phyloP scores from a whole-genome alignment of 2,329 filamentous ascomycete species.

The Colletotrichum kahawae region DNA sequence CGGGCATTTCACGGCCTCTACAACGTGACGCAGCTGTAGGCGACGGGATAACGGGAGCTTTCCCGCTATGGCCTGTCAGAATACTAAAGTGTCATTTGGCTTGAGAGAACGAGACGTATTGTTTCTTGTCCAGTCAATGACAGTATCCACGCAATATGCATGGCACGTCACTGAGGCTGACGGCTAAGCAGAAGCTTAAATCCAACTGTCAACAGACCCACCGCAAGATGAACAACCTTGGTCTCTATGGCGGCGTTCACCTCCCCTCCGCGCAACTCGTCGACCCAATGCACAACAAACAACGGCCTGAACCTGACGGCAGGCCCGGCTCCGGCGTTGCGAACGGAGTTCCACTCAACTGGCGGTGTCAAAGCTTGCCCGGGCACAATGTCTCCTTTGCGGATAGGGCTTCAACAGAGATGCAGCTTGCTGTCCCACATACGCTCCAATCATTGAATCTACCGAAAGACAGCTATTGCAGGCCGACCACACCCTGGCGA shows the following conservation, averaged over 20 bases:
- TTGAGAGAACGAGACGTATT: background rate
- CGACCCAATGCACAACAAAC: background rate
- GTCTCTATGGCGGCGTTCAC: background rate
- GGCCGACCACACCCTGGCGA: background rate
- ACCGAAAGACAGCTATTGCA: background rate
- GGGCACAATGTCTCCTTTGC: background rate
- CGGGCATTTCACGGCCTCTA: background rate
- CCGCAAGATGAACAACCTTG: background rate
- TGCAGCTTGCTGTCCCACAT: background rate
- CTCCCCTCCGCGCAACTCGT: background rate
- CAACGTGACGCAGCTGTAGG: background rate
- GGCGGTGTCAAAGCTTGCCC: background rate
- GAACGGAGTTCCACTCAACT: constrained; percentile 4
- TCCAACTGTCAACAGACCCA: background rate
- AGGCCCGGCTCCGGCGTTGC: background rate
- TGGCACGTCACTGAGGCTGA: background rate
- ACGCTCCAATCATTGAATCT: background rate
- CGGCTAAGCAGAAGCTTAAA: background rate
- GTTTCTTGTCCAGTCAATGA: background rate
- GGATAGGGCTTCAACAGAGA: background rate
- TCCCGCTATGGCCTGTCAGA: background rate
- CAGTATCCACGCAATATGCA: background rate
- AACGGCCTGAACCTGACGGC: background rate
- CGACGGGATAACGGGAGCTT: background rate
- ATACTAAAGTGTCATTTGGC: background rate